phyloP scores from a whole-genome alignment of 1,139 yeast species.

The Lizanozyma gosingica region DNA sequence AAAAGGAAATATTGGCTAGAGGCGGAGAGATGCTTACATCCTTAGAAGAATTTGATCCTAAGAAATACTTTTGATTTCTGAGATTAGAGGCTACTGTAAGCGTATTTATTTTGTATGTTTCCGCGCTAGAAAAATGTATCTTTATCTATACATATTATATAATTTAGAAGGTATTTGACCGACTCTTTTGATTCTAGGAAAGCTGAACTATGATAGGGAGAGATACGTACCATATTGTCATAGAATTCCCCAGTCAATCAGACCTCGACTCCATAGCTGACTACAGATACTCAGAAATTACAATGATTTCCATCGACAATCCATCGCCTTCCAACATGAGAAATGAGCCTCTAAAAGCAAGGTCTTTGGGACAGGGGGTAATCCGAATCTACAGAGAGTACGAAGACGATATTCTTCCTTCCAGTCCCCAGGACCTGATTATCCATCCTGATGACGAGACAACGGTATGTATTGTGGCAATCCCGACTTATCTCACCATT shows the following conservation, averaged over 20 bases:
- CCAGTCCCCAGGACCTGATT: conserved; percentile 4
- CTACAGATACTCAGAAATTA: conserved; percentile 25
- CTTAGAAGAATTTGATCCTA: conserved; percentile 45
- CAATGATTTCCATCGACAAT: conserved; percentile 21
- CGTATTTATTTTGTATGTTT: no score
- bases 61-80: conserved; percentile 30
- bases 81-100: no score
- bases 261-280: conserved; percentile 11
- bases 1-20: conserved; percentile 36
- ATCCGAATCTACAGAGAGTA: conserved; percentile 56
- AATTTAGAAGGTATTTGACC: no score
- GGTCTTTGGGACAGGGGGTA: conserved; percentile 63
- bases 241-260: conserved; percentile 15
- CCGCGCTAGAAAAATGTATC: no score
- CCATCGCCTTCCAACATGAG: conserved; percentile 5
- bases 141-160: no score
- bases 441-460: conserved; percentile 44
- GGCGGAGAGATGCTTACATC: conserved; percentile 50
- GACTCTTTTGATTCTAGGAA: no score
- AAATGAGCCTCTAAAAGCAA: conserved; percentile 46
- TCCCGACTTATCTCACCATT: conserved; percentile 83
- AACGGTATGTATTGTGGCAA: conserved; percentile 70
- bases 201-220: conserved; percentile 45
- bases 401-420: conserved; percentile 11
- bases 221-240: conserved; percentile 30